A percentile compares a stretch with the other conserved stretches of the same genome.
Evolutionary conservation across 1,284 basidiomycete species (phyloP).

Genomic region (Papiliotrema laurentii): DNA sequence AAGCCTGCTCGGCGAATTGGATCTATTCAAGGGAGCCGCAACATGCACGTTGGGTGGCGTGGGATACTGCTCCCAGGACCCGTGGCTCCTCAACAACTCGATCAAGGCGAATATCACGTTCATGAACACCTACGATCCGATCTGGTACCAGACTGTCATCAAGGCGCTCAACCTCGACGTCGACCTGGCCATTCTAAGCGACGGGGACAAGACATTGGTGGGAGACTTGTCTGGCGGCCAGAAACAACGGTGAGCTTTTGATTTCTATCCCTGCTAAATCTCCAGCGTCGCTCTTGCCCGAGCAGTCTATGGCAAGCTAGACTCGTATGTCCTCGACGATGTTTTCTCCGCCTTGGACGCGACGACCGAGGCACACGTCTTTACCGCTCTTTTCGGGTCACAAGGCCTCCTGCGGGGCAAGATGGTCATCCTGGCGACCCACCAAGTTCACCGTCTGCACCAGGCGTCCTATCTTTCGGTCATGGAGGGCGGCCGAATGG

Average conservation of each 20-base stretch:
- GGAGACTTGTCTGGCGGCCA: slow-evolving; percentile 60
- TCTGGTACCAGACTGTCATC: slow-evolving; percentile 63
- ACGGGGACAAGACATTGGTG: slow-evolving; percentile 55
- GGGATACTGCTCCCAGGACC: slow-evolving; percentile 73
- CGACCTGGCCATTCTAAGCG: slow-evolving; percentile 66
- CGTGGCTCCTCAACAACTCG: slow-evolving; percentile 60
- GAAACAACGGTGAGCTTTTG: slow-evolving; percentile 58
- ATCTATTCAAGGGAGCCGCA: slow-evolving; percentile 55
- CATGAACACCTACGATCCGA: slow-evolving; percentile 58
- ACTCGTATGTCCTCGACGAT: slow-evolving; percentile 75
- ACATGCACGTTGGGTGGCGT: slow-evolving; percentile 58
- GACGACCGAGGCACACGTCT: slow-evolving; percentile 16
- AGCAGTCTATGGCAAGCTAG: slow-evolving; percentile 50
- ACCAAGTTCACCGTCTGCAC: slow-evolving; percentile 16
- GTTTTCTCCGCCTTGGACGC: slow-evolving; percentile 79
- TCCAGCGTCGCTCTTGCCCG: slow-evolving; percentile 31
- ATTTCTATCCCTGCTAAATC: background rate
- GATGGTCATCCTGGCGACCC: slow-evolving; percentile 15
- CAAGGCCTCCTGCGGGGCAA: slow-evolving; percentile 8
- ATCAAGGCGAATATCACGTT: slow-evolving; percentile 59
- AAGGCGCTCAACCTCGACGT: slow-evolving; percentile 65
- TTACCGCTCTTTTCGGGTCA: slow-evolving; percentile 12
- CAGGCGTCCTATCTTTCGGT: slow-evolving; percentile 10
- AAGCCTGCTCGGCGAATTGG: slow-evolving; percentile 56
- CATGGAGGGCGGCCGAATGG: slow-evolving; percentile 7